Conservation (phyloP, 163 green algal species). For the Scenedesmus sp. region DNA sequence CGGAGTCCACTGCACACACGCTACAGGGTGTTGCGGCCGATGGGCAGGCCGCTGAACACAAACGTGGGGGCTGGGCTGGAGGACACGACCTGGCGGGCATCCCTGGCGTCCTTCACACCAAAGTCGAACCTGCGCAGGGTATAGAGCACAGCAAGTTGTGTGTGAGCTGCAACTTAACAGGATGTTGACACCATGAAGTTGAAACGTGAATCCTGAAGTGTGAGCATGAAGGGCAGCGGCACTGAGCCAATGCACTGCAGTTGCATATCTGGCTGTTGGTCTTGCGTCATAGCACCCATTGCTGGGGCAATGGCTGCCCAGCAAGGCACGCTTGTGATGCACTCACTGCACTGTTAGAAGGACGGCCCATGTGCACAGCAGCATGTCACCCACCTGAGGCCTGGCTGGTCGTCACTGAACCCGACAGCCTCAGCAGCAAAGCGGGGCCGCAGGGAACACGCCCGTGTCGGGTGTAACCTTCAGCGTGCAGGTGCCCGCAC, state of each 20-base stretch:
- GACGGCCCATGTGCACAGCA: too few species aligned
- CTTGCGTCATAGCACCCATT: too few species aligned
- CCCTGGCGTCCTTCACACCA: not conserved
- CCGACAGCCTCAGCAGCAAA: slow-evolving; percentile 30
- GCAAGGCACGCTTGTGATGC: too few species aligned
- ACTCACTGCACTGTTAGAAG: too few species aligned
- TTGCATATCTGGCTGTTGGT: too few species aligned
- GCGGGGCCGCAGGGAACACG: not conserved
- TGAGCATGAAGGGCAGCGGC: too few species aligned
- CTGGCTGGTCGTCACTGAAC: slow-evolving; percentile 20
- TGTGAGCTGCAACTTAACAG: not conserved
- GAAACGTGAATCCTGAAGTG: too few species aligned
- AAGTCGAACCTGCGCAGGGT: slow-evolving; percentile 34
- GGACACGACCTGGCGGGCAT: not conserved
- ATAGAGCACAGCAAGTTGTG: not conserved
- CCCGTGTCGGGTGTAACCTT: not conserved
- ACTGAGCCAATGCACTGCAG: too few species aligned
- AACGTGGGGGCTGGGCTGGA: not conserved
- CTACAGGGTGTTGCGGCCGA: slow-evolving; percentile 4
- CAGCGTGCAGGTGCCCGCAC: not conserved
- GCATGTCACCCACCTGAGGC: not conserved
- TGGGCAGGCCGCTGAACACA: slow-evolving; percentile 27
- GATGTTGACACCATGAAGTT: too few species aligned
- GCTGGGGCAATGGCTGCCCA: too few species aligned
- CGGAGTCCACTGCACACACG: slow-evolving; percentile 17